Evolutionary conservation across 1,284 basidiomycete genomes (phyloP).

Genomic region (Cryptococcus sp.): DNA sequence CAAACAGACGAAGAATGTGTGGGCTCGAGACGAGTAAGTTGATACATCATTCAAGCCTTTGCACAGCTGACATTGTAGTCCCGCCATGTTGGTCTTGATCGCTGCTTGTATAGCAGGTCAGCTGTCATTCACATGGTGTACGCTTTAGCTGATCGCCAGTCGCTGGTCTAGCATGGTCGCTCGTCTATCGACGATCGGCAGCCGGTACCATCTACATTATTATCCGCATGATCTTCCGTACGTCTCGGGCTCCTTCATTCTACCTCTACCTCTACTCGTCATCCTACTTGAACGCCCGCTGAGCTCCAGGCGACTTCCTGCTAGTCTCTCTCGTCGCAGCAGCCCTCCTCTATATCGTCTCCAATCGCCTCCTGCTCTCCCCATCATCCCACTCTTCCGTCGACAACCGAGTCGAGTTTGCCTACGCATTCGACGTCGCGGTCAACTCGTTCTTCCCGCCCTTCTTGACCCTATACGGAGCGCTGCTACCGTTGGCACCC

Average conservation of each 20-base stretch:
- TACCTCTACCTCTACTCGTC: not conserved
- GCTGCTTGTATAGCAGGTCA: constrained; percentile 66
- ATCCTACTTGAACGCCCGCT: too few species aligned
- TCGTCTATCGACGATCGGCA: constrained; percentile 66
- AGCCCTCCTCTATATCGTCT: constrained; percentile 71
- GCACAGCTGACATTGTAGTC: constrained; percentile 42
- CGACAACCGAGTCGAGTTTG: constrained; percentile 77
- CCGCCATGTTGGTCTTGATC: constrained; percentile 81
- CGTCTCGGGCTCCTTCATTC: constrained; percentile 5
- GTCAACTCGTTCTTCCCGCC: constrained; percentile 92
- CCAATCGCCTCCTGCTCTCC: constrained; percentile 66
- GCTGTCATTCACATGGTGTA: constrained; percentile 23
- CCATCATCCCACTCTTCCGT: constrained; percentile 58
- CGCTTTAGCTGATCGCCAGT: constrained; percentile 50
- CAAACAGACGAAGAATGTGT: constrained; percentile 93
- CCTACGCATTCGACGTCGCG: constrained; percentile 90
- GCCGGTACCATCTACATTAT: constrained; percentile 59
- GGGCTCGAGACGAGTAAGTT: constrained; percentile 76
- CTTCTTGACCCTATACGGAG: constrained; percentile 78
- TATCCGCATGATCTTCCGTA: constrained; percentile 71
- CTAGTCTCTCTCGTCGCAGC: constrained; percentile 66
- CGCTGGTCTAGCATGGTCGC: constrained; percentile 72
- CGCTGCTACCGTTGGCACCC: constrained; percentile 74
- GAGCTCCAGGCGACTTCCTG: constrained; percentile 60
- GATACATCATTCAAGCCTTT: not conserved